Evolutionary conservation across 345 rosid species (phyloP).

Genomic region (Eucalyptus sp.): DNA sequence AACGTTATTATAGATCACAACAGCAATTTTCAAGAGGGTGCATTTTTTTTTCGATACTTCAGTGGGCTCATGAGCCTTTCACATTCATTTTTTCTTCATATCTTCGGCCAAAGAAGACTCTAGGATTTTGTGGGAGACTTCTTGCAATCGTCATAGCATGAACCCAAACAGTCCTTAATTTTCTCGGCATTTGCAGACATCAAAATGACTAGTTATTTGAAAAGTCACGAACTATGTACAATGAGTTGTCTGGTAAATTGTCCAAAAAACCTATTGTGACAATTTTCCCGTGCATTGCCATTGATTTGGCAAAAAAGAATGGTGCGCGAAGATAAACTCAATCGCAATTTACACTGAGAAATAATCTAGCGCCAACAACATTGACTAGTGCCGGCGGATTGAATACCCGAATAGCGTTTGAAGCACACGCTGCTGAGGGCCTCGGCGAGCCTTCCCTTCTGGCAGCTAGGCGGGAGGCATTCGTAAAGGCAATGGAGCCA

Average conservation of each 20-base stretch:
- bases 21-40: not conserved
- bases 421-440: not conserved
- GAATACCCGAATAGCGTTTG: not conserved
- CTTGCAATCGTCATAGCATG: not conserved
- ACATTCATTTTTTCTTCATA: not conserved
- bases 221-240: not conserved
- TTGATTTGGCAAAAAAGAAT: not conserved
- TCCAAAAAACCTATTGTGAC: too few relatives aligned
- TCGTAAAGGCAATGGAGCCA: not conserved
- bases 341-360: not conserved
- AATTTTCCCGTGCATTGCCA: not conserved
- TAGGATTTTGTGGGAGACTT: not conserved
- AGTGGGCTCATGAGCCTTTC: not conserved
- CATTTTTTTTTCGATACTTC: not conserved
- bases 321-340: not conserved
- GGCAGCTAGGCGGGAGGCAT: not conserved
- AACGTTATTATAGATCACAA: not conserved
- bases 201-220: not conserved
- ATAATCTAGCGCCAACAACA: not conserved
- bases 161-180: not conserved
- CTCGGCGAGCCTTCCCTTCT: not conserved
- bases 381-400: not conserved
- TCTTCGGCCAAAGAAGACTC: not conserved
- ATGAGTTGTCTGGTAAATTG: too few relatives aligned
- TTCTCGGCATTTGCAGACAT: not conserved